Evolutionary conservation across 23 red algal genomes (phyloP).

Genomic region (Gracilaria gracilis): DNA sequence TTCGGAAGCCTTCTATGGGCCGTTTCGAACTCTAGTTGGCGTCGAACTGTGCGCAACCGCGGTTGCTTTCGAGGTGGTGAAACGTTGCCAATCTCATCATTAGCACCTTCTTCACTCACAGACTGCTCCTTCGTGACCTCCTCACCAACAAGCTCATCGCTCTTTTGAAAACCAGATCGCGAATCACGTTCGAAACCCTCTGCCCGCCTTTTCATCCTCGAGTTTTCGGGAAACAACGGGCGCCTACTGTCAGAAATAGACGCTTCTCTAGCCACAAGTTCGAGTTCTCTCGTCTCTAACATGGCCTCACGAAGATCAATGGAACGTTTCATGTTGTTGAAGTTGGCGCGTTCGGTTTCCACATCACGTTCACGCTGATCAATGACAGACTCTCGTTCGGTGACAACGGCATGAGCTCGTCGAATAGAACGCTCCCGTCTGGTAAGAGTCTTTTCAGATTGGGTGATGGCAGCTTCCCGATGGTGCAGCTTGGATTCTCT

Average conservation of each 20-base stretch:
- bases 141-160: background rate
- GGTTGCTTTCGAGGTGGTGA: constrained; percentile 31
- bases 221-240: constrained; percentile 10
- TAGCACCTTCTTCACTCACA: constrained; percentile 2
- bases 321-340: constrained; percentile 49
- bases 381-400: constrained; percentile 37
- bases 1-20: constrained; percentile 5
- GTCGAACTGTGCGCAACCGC: constrained; percentile 34
- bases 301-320: constrained; percentile 63
- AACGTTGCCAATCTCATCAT: background rate
- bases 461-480: constrained; percentile 33
- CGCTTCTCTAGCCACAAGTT: constrained; percentile 58
- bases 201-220: background rate
- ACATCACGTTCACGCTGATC: constrained; percentile 40
- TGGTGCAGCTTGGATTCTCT: constrained; percentile 32
- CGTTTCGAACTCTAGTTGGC: constrained; percentile 62
- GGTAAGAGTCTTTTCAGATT: constrained; percentile 46
- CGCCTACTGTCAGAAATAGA: background rate
- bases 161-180: background rate
- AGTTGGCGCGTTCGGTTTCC: constrained; percentile 46
- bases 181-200: background rate
- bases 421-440: constrained; percentile 56
- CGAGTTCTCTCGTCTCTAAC: constrained; percentile 64
- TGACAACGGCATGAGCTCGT: constrained; percentile 50
- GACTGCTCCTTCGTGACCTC: constrained; percentile 9